Conservation (phyloP, 169 alveolate species). For the Plasmodium coatneyi region DNA sequence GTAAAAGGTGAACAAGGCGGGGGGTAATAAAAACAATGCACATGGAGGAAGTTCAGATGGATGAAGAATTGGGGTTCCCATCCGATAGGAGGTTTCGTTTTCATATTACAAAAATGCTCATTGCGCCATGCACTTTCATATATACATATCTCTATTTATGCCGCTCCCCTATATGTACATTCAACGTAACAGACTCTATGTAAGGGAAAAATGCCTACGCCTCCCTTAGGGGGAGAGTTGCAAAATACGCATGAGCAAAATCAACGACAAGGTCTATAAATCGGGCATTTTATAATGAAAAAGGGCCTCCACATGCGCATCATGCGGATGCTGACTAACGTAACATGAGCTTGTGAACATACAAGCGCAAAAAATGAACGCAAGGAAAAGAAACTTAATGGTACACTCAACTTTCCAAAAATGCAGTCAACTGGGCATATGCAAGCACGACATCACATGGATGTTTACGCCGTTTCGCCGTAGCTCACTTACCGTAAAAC, state of each 20-base stretch:
- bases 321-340: not conserved
- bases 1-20: not conserved
- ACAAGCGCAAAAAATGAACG: not conserved
- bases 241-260: not conserved
- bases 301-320: not conserved
- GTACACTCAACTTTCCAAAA: not conserved
- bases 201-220: not conserved
- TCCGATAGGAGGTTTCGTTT: not conserved
- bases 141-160: not conserved
- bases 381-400: not conserved
- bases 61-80: not conserved
- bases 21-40: not conserved
- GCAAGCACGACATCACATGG: not conserved
- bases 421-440: not conserved
- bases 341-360: not conserved
- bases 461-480: not conserved
- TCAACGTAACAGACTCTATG: not conserved
- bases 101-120: not conserved
- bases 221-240: not conserved
- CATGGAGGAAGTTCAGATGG: not conserved
- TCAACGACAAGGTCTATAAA: not conserved
- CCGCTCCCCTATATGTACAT: not conserved
- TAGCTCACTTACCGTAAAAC: slow-evolving; percentile 68
- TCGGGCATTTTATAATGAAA: not conserved
- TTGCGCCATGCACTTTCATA: not conserved